Evolutionary conservation across 768 basidiomycete genomes (phyloP).

Genomic region (Auricularia sp.): DNA sequence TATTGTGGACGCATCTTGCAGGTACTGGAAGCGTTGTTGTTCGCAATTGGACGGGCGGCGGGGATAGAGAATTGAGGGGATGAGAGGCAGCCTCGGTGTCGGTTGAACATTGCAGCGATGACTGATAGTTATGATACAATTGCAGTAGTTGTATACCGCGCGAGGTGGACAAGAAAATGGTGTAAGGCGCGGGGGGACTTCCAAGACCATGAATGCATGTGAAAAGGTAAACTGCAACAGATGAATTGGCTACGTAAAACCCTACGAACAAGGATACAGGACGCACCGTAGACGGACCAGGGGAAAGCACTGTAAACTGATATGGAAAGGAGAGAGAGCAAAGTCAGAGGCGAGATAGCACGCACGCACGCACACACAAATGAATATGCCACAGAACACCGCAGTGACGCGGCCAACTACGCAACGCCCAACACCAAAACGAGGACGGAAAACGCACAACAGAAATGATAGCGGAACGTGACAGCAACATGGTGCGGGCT

Average conservation of each 20-base stretch:
- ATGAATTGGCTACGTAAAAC: too few relatives aligned
- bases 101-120: too few relatives aligned
- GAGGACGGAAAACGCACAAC: not conserved
- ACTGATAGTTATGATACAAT: not conserved
- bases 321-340: not conserved
- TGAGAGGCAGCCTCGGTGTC: not conserved
- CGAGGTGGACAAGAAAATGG: too few relatives aligned
- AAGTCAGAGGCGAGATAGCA: not conserved
- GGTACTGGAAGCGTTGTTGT: conserved; percentile 32
- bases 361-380: not conserved
- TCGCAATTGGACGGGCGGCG: conserved; percentile 14
- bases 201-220: too few relatives aligned
- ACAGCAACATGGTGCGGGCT: not conserved
- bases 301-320: not conserved
- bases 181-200: too few relatives aligned
- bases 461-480: not conserved
- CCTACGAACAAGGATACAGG: not conserved
- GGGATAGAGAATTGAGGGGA: not conserved
- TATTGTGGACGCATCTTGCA: conserved; percentile 6
- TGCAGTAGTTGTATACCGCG: not conserved
- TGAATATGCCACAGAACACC: not conserved
- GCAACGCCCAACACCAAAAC: not conserved
- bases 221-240: too few relatives aligned
- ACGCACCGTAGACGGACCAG: not conserved
- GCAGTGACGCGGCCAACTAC: not conserved